Evolutionary conservation across 2,329 filamentous ascomycete species (phyloP).

Genomic region (Fusarium austroafricanum): DNA sequence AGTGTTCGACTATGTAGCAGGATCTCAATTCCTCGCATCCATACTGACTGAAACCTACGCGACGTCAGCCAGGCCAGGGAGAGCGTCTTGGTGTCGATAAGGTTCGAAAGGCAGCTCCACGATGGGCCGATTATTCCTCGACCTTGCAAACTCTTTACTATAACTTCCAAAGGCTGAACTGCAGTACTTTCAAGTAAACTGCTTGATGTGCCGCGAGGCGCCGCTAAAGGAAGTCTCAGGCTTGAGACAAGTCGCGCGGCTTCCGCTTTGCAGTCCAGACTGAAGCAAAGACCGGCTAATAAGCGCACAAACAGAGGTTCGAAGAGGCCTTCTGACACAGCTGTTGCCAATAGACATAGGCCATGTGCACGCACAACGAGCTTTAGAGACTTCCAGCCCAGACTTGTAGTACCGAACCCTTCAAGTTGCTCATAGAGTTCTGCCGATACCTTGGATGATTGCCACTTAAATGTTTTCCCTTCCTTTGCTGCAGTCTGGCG

Average conservation of each 20-base stretch:
- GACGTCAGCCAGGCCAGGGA: slow-evolving; percentile 44
- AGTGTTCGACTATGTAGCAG: slow-evolving; percentile 40
- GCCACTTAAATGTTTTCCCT: slow-evolving; percentile 44
- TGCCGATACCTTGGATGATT: slow-evolving; percentile 42
- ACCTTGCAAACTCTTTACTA: slow-evolving; percentile 29
- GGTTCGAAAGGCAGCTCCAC: slow-evolving; percentile 41
- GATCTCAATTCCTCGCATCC: slow-evolving; percentile 44
- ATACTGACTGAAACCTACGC: slow-evolving; percentile 41
- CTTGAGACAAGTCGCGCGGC: slow-evolving; percentile 44
- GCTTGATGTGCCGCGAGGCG: slow-evolving; percentile 27
- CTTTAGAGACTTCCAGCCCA: slow-evolving; percentile 52
- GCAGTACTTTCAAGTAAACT: slow-evolving; percentile 31
- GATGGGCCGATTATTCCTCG: slow-evolving; percentile 18
- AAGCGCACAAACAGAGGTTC: slow-evolving; percentile 44
- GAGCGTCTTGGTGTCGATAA: slow-evolving; percentile 38
- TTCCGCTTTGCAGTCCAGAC: slow-evolving; percentile 45
- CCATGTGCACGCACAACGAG: slow-evolving; percentile 50
- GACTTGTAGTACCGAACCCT: slow-evolving; percentile 42
- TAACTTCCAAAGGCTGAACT: slow-evolving; percentile 38
- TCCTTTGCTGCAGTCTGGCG: slow-evolving; percentile 37
- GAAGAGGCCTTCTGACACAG: slow-evolving; percentile 49
- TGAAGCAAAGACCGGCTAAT: slow-evolving; percentile 47
- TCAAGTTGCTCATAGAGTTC: slow-evolving; percentile 53
- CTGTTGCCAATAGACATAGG: slow-evolving; percentile 45
- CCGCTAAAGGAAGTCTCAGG: slow-evolving; percentile 25